Base-by-base conservation (phyloP, 768 basidiomycete genomes). In the Tricholomella constricta region DNA sequence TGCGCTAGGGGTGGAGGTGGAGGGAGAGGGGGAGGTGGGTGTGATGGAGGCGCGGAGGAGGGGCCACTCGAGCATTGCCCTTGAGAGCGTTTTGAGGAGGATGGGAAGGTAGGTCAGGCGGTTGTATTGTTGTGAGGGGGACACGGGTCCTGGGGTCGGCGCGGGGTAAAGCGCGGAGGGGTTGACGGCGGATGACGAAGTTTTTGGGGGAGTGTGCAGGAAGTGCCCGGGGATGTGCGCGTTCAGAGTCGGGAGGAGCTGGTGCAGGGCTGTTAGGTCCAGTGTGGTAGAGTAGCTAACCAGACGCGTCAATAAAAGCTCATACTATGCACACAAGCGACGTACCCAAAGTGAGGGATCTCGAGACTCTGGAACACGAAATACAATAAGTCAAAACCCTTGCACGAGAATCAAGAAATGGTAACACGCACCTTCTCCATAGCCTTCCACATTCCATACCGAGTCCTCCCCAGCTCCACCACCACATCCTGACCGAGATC, bases 381-480 rank as follows among this genome's bases (percentile, higher is more conserved):
- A 46, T 12, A 34, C 32, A 51, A 48, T 41, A 19, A 45, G 41
- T 54, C 19, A 48, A 48, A 32, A 26, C 15, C n/a, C 20, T 35
- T 46, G 15, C 8, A 12, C 44, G 23, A 34, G 27, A 47, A 22
- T 37, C n/a, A n/a, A n/a, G n/a, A n/a, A n/a, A n/a, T n/a, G n/a
- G n/a, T n/a, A n/a, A 34, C 17, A 56, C 72, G 23, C 44, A 86
- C 90, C 81, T 89, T 90, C 9, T 77, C 81, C 92, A 94, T 94
- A 2, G 90, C 88, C 60, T 89, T 90, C 86, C 84, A 94, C 92
- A 94, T 95, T 9, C 84, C 85, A 63, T 84, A 82, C 48, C 92
- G 75, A 12, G 89, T 91, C 57, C 90, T 74, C 4, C 84, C 85
- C 22, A 94, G 76, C 47, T 90, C 89, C 2, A 92, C 80, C 2